Conservation (phyloP, 345 rosid genomes). For the Dimocarpus longan region DNA sequence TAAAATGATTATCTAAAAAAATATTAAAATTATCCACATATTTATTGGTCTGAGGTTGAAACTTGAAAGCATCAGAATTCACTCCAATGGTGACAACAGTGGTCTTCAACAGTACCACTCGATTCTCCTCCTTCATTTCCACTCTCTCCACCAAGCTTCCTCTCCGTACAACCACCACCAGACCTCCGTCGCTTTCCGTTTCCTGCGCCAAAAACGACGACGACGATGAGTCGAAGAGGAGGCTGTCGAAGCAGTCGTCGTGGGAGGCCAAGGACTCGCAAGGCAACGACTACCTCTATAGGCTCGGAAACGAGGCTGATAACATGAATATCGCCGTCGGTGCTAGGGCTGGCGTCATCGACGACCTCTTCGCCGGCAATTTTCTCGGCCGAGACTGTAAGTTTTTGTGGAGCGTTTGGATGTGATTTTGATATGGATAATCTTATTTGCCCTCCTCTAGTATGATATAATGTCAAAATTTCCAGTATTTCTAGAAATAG, state of each 20-base stretch:
- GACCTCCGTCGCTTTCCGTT: constrained; percentile 14
- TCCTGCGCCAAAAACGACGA: constrained; percentile 38
- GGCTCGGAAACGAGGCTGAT: constrained; percentile 85
- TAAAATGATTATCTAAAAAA: too few relatives aligned
- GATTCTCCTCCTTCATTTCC: too few relatives aligned
- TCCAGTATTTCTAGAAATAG: too few relatives aligned
- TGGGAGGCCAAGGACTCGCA: constrained; percentile 85
- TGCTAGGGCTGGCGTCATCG: constrained; percentile 77
- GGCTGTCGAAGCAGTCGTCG: constrained; percentile 80
- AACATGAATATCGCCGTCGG: constrained; percentile 89
- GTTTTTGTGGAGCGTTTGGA: neutral
- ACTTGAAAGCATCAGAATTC: too few relatives aligned
- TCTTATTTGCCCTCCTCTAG: too few relatives aligned
- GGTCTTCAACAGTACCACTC: too few relatives aligned
- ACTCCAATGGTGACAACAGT: too few relatives aligned
- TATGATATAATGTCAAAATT: too few relatives aligned
- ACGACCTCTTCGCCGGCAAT: constrained; percentile 76
- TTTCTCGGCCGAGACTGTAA: constrained; percentile 91
- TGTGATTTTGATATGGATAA: neutral
- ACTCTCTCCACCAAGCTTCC: too few relatives aligned
- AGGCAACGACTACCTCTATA: constrained; percentile 78
- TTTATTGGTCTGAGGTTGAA: too few relatives aligned
- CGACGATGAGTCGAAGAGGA: constrained; percentile 11
- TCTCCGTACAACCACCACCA: too few relatives aligned
- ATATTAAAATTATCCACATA: too few relatives aligned